Conservation (phyloP, 2,329 filamentous ascomycete species). For the Colletotrichum limetticola region DNA sequence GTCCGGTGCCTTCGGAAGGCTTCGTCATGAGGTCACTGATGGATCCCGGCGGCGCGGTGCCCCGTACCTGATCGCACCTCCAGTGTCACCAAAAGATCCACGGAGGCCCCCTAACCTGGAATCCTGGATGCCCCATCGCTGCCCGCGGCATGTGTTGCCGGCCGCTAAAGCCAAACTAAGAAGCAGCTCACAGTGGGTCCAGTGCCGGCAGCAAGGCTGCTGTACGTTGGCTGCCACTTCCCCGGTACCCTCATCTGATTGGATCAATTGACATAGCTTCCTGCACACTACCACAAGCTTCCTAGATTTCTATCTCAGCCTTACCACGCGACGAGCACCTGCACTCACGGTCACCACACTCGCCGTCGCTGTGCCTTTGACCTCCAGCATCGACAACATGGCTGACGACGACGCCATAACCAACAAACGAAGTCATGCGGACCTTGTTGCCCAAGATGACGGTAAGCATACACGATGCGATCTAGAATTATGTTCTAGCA, state of each 20-base stretch:
- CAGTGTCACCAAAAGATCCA: constrained; percentile 9
- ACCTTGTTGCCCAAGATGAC: constrained; percentile 60
- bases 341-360: background rate
- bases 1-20: constrained; percentile 14
- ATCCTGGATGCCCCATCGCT: constrained; percentile 1
- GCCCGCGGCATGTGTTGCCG: constrained; percentile 17
- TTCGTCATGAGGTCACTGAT: constrained; percentile 35
- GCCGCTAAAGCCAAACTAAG: constrained; percentile 11
- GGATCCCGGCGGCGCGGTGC: constrained; percentile 15
- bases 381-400: constrained; percentile 40
- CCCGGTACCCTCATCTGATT: constrained; percentile 10
- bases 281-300: background rate
- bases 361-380: background rate
- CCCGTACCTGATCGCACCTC: constrained; percentile 14
- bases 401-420: constrained; percentile 47
- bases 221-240: background rate
- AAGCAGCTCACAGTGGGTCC: constrained; percentile 9
- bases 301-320: constrained; percentile 16
- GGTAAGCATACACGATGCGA: constrained; percentile 43
- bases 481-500: background rate
- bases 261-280: constrained; percentile 20
- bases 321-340: constrained; percentile 1
- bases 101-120: background rate
- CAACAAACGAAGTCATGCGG: constrained; percentile 67
- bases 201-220: constrained; percentile 21